These are phyloP conservation scores for Syncephalastrum sp. DNA, from an alignment of 371 early-diverging fungal genomes.

Conservation along the genomic window DNA sequence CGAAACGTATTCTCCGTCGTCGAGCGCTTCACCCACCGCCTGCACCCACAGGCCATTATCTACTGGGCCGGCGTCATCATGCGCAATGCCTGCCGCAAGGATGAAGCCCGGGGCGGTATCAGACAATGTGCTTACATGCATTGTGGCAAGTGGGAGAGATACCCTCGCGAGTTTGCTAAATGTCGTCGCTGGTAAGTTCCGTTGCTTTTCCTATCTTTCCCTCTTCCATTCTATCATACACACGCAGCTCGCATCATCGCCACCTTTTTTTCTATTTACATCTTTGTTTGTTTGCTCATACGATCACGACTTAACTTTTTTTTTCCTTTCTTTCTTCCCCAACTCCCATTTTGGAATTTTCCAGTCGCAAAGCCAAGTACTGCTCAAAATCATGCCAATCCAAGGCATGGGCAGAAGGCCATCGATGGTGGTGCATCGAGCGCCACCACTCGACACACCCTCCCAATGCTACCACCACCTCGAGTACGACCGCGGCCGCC, in stretches of 20 bases:
- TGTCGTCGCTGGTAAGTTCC: slow-evolving; percentile 65
- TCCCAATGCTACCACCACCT: slow-evolving; percentile 14
- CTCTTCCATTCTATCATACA: neutral
- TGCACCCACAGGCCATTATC: slow-evolving; percentile 63
- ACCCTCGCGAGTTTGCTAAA: slow-evolving; percentile 74
- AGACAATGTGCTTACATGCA: slow-evolving; percentile 73
- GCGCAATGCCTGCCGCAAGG: slow-evolving; percentile 78
- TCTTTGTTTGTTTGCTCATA: slow-evolving; percentile 6
- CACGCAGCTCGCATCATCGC: neutral
- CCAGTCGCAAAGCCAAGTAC: slow-evolving; percentile 71
- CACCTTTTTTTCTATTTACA: neutral
- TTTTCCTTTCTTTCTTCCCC: slow-evolving; percentile 4
- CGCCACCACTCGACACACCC: slow-evolving; percentile 26
- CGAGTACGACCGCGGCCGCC: slow-evolving; percentile 12
- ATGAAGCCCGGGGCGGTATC: slow-evolving; percentile 66
- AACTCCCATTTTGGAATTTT: neutral
- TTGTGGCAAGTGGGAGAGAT: slow-evolving; percentile 73
- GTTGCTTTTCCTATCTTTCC: neutral
- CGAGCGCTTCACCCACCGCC: slow-evolving; percentile 66
- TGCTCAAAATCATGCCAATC: slow-evolving; percentile 74
- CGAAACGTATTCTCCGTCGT: slow-evolving; percentile 71
- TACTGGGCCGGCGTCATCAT: slow-evolving; percentile 79
- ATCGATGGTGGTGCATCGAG: slow-evolving; percentile 78
- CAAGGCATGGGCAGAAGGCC: slow-evolving; percentile 74
- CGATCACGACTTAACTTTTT: slow-evolving; percentile 2